These are phyloP conservation scores for Blastocystis sp. DNA, from an alignment of 352 stramenopile genomes.

Conservation along the genomic window DNA sequence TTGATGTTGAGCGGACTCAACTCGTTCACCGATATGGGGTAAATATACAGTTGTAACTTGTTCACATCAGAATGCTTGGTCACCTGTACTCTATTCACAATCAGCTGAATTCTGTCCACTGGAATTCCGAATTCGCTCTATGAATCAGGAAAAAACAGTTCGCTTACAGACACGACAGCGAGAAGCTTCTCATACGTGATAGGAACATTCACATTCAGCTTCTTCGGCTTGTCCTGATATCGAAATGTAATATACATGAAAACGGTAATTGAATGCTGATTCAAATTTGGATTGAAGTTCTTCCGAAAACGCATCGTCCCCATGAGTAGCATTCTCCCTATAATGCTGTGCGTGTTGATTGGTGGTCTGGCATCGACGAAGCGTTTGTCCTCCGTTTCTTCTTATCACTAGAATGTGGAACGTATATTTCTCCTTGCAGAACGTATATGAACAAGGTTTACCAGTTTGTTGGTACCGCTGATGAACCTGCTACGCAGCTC, in stretches of 20 bases:
- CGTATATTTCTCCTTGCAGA: slow-evolving; percentile 29
- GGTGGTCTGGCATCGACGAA: not conserved
- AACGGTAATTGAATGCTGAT: not conserved
- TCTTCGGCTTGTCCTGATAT: not conserved
- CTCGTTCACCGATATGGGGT: not conserved
- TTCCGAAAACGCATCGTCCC: not conserved
- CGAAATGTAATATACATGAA: slow-evolving; percentile 28
- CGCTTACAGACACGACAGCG: not conserved
- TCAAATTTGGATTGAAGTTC: not conserved
- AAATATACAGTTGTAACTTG: not conserved
- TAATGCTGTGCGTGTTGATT: not conserved
- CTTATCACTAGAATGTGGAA: slow-evolving; percentile 27
- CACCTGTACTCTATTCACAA: slow-evolving; percentile 30
- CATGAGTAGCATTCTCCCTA: not conserved
- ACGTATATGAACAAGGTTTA: slow-evolving; percentile 43
- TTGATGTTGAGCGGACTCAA: slow-evolving; percentile 5
- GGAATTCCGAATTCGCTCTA: slow-evolving; percentile 19
- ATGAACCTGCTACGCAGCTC: not conserved
- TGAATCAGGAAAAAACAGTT: not conserved
- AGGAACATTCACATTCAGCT: slow-evolving; percentile 8
- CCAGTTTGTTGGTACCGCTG: not conserved
- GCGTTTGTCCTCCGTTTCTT: not conserved
- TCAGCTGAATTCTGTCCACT: not conserved
- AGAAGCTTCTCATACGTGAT: slow-evolving; percentile 31
- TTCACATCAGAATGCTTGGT: not conserved